Evolutionary conservation across 805 yeast genomes (phyloP).

Genomic region (Diddensiella caesifluorescens): DNA sequence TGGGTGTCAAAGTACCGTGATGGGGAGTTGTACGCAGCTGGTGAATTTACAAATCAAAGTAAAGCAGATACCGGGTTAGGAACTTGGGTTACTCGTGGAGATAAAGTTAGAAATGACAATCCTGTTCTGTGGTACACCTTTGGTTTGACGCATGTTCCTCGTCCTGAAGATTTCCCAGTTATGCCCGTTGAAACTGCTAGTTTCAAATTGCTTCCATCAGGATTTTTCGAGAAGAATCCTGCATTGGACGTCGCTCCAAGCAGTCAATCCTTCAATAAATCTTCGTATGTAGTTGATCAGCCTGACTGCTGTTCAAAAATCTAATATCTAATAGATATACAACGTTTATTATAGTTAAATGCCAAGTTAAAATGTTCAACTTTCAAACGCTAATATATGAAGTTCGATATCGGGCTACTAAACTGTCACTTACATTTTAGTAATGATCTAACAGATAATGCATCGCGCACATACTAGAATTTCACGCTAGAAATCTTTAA

Average conservation of each 20-base stretch:
- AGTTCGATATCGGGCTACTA: too few relatives aligned
- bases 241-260: constrained; percentile 70
- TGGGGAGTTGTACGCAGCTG: constrained; percentile 74
- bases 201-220: constrained; percentile 68
- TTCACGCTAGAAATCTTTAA: too few relatives aligned
- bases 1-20: constrained; percentile 69
- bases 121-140: constrained; percentile 74
- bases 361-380: too few relatives aligned
- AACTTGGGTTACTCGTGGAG: constrained; percentile 28
- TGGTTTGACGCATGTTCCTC: constrained; percentile 81
- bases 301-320: neutral
- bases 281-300: neutral
- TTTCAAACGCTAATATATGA: too few relatives aligned
- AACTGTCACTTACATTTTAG: too few relatives aligned
- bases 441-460: too few relatives aligned
- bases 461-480: too few relatives aligned
- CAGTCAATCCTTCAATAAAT: constrained; percentile 55
- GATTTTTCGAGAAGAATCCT: constrained; percentile 74
- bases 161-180: constrained; percentile 85
- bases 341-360: too few relatives aligned
- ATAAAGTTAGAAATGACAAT: constrained; percentile 49
- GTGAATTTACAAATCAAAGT: constrained; percentile 38
- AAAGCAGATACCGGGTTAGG: constrained; percentile 27
- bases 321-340: too few relatives aligned
- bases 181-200: constrained; percentile 85